Evolutionary conservation across 305 asterid genomes (phyloP).

Genomic region (Withania somnifera): DNA sequence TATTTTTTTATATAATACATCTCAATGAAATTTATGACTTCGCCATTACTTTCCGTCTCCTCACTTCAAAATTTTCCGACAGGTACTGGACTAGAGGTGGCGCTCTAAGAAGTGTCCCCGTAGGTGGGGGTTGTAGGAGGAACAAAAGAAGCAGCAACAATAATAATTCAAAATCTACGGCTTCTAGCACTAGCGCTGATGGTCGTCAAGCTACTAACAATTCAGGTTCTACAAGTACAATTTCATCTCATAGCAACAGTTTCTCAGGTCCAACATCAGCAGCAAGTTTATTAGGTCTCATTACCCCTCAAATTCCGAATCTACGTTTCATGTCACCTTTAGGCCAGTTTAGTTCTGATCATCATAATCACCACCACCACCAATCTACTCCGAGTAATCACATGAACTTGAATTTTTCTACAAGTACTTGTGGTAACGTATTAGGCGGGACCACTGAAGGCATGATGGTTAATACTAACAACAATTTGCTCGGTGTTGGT

Average conservation of each 20-base stretch:
- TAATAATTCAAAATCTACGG: constrained; percentile 52
- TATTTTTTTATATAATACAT: no score
- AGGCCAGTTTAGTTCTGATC: constrained; percentile 29
- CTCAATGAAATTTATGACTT: no score
- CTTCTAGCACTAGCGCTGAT: constrained; percentile 1
- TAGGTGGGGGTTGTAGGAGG: constrained; percentile 81
- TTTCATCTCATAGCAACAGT: constrained; percentile 23
- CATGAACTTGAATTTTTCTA: constrained; percentile 30
- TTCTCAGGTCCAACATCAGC: not conserved
- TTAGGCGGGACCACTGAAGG: constrained; percentile 10
- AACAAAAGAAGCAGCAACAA: constrained; percentile 52
- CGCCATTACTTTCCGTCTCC: no score
- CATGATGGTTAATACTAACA: constrained; percentile 37
- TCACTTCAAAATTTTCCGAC: not conserved
- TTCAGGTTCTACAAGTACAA: constrained; percentile 33
- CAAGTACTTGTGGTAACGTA: not conserved
- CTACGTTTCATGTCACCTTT: constrained; percentile 59
- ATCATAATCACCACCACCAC: not conserved
- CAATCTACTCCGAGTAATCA: constrained; percentile 12
- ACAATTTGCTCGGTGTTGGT: constrained; percentile 23
- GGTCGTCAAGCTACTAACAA: constrained; percentile 24
- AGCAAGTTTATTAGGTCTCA: constrained; percentile 26
- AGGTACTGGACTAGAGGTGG: constrained; percentile 92
- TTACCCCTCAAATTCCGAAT: constrained; percentile 36
- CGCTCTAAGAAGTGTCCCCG: constrained; percentile 74